Percentiles rank a stretch among this genome's conserved stretches.
phyloP scores from a whole-genome alignment of 345 rosid species.

The Excoecaria cochinchinensis region DNA sequence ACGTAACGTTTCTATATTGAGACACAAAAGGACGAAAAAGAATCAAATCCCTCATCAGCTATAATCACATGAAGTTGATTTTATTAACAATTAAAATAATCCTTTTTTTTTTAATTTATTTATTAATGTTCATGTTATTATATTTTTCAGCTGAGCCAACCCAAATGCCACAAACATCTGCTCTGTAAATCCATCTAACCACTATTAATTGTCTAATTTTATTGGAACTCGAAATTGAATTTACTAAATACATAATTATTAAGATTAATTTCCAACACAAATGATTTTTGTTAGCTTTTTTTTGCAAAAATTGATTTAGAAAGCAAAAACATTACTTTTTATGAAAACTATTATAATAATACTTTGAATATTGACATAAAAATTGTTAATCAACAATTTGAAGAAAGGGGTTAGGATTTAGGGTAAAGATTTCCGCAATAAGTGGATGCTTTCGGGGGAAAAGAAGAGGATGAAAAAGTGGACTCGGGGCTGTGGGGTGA shows the following conservation, averaged over 20 bases:
- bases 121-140: too few relatives aligned
- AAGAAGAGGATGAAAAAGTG: slow-evolving; percentile 3
- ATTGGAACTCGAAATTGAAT: background rate
- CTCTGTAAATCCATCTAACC: too few relatives aligned
- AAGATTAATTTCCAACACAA: too few relatives aligned
- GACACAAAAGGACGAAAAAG: background rate
- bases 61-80: background rate
- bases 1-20: background rate
- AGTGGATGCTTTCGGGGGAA: slow-evolving; percentile 27
- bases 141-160: background rate
- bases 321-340: too few relatives aligned
- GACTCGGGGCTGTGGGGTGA: background rate
- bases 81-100: background rate
- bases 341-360: too few relatives aligned
- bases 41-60: background rate
- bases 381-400: background rate
- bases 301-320: too few relatives aligned
- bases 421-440: slow-evolving; percentile 30
- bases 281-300: too few relatives aligned
- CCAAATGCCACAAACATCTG: background rate
- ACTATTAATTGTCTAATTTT: background rate
- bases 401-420: background rate
- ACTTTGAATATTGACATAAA: background rate
- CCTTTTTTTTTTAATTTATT: background rate
- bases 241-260: background rate